Percentiles rank a stretch among this genome's conserved stretches.
These are phyloP conservation scores for Aureoboletus auriporus DNA, from an alignment of 768 basidiomycete genomes.

Conservation along the genomic window DNA sequence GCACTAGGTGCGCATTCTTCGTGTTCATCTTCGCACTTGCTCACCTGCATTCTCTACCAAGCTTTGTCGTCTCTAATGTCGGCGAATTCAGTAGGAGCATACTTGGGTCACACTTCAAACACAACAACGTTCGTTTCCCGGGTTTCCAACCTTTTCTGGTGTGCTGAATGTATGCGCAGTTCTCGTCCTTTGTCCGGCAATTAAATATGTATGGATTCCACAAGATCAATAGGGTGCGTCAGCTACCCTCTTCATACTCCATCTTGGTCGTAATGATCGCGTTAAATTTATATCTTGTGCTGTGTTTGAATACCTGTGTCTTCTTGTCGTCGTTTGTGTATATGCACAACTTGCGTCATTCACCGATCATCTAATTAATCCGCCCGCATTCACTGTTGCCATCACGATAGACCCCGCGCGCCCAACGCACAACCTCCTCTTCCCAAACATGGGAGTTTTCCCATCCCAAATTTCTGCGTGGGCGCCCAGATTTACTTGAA, in stretches of 20 bases:
- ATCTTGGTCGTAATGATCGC: constrained; percentile 10
- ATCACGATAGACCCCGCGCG: constrained; percentile 63
- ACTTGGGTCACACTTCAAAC: constrained; percentile 84
- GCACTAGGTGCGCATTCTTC: constrained; percentile 47
- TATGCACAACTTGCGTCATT: constrained; percentile 3
- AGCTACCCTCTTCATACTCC: background rate
- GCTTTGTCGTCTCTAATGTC: constrained; percentile 83
- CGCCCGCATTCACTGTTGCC: background rate
- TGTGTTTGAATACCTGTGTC: too few species aligned
- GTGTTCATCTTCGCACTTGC: background rate
- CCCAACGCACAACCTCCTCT: constrained; percentile 75
- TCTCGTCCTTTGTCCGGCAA: constrained; percentile 92
- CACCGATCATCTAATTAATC: background rate
- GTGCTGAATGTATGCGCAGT: constrained; percentile 41
- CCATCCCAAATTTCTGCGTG: constrained; percentile 81
- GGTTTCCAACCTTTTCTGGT: constrained; percentile 2
- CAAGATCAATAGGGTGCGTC: constrained; percentile 80
- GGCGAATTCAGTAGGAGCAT: constrained; percentile 84
- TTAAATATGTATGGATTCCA: constrained; percentile 97
- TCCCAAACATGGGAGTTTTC: constrained; percentile 89
- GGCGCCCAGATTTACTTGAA: constrained; percentile 74
- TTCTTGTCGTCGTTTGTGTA: background rate
- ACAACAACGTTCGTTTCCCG: constrained; percentile 69
- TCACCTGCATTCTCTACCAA: constrained; percentile 11
- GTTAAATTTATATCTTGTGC: constrained; percentile 1